Base-by-base conservation (phyloP, 1,139 yeast genomes). In the Ogataea hybrid region DNA sequence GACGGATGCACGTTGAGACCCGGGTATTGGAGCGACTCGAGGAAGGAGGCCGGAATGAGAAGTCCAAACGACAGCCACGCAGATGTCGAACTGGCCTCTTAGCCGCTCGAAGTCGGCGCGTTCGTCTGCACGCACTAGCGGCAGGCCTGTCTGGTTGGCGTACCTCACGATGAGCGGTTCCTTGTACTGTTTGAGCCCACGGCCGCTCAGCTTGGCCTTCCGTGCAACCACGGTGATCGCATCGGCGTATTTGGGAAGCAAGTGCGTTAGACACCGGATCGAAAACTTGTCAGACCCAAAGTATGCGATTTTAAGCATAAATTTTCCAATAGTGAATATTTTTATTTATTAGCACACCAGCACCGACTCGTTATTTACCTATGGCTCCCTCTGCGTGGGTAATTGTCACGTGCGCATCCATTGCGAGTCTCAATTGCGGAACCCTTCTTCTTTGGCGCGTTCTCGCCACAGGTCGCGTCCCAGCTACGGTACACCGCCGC, bases 1-100 rank as follows among this genome's bases (percentile, higher is more conserved):
- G 97, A 88, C 0, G 99, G 99, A 59, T 92, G 99, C 0, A 92
- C 90, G 58, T 92, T 92, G 18, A 92, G 58, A 0, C 97, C 95
- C 0, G 92, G 90, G 56, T 64, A 78, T 8, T 64, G 61, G 31
- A 83, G 65, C 0, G 58, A 34, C 0, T 57, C 41, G 3, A 92
- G 62, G 49, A 88, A 79, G 3, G 62, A 47, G 0, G 65, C 65
- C 0, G 97, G 97, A 6, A 92, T 87, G 36, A 90, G 67, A 40
- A 71, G 71, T 0, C 98, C 98, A 59, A 80, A 92, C 0, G 97
- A 88, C 1, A 89, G 97, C 97, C 20, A 92, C 71, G 0, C 89
- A 83, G 51, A 89, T 59, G 51, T 85, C 77, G 56, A 73, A 84
- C 1, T 59, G 46, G 2, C 57, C 42, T 12, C 57, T 42, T 1